Evolutionary conservation across 306 rosid genomes (phyloP).

Genomic region (Oxytropis ochrocephala): DNA sequence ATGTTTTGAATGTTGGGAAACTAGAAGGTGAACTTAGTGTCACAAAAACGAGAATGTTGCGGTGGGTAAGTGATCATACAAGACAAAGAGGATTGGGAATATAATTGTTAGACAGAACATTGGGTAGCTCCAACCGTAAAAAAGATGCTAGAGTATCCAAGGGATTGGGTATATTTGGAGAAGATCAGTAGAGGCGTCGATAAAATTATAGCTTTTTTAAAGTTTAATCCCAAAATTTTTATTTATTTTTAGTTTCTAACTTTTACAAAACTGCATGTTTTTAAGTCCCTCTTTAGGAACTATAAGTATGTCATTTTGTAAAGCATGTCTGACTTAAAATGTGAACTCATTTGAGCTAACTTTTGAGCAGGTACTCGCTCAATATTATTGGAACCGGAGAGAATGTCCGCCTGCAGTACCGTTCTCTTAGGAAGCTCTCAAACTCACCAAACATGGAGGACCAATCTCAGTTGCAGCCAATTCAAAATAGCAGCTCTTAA

Average conservation of each 20-base stretch:
- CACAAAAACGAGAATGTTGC: background rate
- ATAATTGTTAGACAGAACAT: background rate
- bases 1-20: background rate
- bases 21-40: no score
- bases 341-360: background rate
- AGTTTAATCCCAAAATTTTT: no score
- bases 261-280: no score
- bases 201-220: background rate
- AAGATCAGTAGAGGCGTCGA: background rate
- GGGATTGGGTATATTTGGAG: background rate
- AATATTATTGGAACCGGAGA: slow-evolving; percentile 80
- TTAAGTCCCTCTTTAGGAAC: no score
- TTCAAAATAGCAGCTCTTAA: slow-evolving; percentile 58
- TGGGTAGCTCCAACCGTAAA: background rate
- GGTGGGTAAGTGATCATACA: no score
- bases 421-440: slow-evolving; percentile 78
- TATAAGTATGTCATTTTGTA: no score
- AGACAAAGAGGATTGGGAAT: no score
- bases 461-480: slow-evolving; percentile 41
- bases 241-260: no score
- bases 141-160: background rate
- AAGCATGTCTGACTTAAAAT: background rate
- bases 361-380: slow-evolving; percentile 75
- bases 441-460: slow-evolving; percentile 37
- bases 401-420: slow-evolving; percentile 88